These are phyloP conservation scores for Funneliformis geosporum DNA, from an alignment of 192 early-diverging fungal species.

Conservation along the genomic window DNA sequence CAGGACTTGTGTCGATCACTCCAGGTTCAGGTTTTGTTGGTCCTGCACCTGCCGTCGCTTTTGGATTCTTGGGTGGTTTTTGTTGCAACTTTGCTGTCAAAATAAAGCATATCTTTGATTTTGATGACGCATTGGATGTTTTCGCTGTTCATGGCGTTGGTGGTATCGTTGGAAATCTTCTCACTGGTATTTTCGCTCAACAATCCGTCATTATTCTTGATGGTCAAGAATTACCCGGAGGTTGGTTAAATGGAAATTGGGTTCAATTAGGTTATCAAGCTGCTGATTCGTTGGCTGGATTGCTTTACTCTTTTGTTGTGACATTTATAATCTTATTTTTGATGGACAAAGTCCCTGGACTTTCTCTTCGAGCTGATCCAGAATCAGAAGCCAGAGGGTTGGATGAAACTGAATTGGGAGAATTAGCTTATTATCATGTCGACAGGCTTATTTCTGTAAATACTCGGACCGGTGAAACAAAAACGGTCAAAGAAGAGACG, in stretches of 20 bases:
- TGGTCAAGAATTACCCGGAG: conserved; percentile 53
- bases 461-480: conserved; percentile 25
- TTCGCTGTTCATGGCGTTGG: conserved; percentile 89
- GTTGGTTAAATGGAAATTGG: conserved; percentile 52
- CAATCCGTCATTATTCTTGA: conserved; percentile 71
- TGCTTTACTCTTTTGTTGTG: conserved; percentile 72
- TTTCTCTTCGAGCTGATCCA: conserved; percentile 75
- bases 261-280: conserved; percentile 82
- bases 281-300: conserved; percentile 72
- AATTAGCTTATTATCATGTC: conserved; percentile 56
- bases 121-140: conserved; percentile 91
- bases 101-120: conserved; percentile 81
- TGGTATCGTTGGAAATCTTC: conserved; percentile 78
- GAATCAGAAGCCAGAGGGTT: conserved; percentile 69
- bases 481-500: neutral
- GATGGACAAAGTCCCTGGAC: conserved; percentile 80
- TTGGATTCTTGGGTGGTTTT: conserved; percentile 71
- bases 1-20: conserved; percentile 94
- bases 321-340: conserved; percentile 72
- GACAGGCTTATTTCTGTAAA: conserved; percentile 47
- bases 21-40: conserved; percentile 89
- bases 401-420: conserved; percentile 85
- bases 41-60: conserved; percentile 76
- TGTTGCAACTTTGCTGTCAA: conserved; percentile 80
- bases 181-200: conserved; percentile 93